phyloP scores from a whole-genome alignment of 371 early-diverging fungal species.

The Catenaria anguillulae region DNA sequence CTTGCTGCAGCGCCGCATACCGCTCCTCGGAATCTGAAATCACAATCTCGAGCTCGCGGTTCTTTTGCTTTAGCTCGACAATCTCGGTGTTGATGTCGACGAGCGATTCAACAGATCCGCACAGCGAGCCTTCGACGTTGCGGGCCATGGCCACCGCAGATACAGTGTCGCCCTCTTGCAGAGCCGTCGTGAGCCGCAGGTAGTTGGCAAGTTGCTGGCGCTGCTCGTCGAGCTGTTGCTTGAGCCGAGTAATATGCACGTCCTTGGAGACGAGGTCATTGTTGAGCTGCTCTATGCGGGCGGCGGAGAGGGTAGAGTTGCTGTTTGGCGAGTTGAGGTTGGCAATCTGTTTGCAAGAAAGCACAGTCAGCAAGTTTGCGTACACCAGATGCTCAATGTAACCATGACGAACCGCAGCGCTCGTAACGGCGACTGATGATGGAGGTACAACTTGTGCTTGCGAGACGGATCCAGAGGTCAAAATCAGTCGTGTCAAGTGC shows the following conservation, averaged over 20 bases:
- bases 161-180: not conserved
- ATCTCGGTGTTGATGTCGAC: slow-evolving; percentile 8
- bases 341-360: not conserved
- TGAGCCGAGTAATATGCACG: not conserved
- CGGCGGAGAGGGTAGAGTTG: too few relatives aligned
- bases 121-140: not conserved
- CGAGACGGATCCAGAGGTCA: slow-evolving; percentile 46
- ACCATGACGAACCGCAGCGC: too few relatives aligned
- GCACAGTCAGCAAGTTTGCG: too few relatives aligned
- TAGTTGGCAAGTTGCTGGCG: not conserved
- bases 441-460: too few relatives aligned
- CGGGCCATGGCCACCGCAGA: not conserved
- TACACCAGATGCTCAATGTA: too few relatives aligned
- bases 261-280: not conserved
- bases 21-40: slow-evolving; percentile 20
- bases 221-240: not conserved
- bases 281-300: slow-evolving; percentile 3
- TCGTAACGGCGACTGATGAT: too few relatives aligned
- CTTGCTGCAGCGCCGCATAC: slow-evolving; percentile 15
- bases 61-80: slow-evolving; percentile 9
- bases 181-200: not conserved
- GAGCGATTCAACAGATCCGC: slow-evolving; percentile 12
- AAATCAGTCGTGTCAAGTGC: slow-evolving; percentile 63
- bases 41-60: slow-evolving; percentile 19
- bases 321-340: not conserved